These are phyloP conservation scores for Phytophthora aleatoria DNA, from an alignment of 352 stramenopile species.

Conservation along the genomic window DNA sequence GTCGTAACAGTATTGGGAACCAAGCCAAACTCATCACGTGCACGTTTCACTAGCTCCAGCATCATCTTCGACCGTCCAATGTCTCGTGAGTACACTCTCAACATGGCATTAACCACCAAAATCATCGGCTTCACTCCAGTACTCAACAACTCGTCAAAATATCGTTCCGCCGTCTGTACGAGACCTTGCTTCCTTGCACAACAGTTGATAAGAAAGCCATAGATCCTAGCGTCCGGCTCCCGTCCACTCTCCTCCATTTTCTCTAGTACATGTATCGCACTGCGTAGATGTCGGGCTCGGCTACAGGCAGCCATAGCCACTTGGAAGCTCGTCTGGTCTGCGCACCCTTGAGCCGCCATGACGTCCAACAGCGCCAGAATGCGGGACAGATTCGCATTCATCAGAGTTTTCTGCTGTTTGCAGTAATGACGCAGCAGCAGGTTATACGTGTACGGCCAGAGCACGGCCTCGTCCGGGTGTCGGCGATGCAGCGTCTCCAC, in stretches of 20 bases:
- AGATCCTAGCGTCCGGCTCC: slow-evolving; percentile 47
- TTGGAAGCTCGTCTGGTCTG: slow-evolving; percentile 62
- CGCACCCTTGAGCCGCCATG: slow-evolving; percentile 48
- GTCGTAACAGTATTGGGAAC: slow-evolving; percentile 49
- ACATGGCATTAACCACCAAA: slow-evolving; percentile 62
- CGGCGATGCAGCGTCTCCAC: slow-evolving; percentile 29
- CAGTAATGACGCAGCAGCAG: slow-evolving; percentile 56
- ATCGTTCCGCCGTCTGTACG: slow-evolving; percentile 38
- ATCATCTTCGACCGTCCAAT: slow-evolving; percentile 37
- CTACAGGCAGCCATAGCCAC: slow-evolving; percentile 75
- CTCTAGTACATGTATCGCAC: slow-evolving; percentile 42
- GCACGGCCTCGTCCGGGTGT: slow-evolving; percentile 26
- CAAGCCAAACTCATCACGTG: slow-evolving; percentile 42
- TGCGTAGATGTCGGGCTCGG: slow-evolving; percentile 42
- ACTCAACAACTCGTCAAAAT: slow-evolving; percentile 53
- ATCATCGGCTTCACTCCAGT: slow-evolving; percentile 44
- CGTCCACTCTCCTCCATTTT: slow-evolving; percentile 45
- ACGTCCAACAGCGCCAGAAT: slow-evolving; percentile 57
- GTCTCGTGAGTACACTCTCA: slow-evolving; percentile 57
- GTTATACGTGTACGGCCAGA: slow-evolving; percentile 61
- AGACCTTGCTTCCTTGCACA: slow-evolving; percentile 48
- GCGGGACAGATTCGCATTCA: slow-evolving; percentile 39
- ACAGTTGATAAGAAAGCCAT: slow-evolving; percentile 70
- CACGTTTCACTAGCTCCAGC: slow-evolving; percentile 39
- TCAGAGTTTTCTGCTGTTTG: slow-evolving; percentile 38